These are phyloP conservation scores for Cercospora nicotianae DNA, from an alignment of 2,329 filamentous ascomycete species.

Conservation along the genomic window DNA sequence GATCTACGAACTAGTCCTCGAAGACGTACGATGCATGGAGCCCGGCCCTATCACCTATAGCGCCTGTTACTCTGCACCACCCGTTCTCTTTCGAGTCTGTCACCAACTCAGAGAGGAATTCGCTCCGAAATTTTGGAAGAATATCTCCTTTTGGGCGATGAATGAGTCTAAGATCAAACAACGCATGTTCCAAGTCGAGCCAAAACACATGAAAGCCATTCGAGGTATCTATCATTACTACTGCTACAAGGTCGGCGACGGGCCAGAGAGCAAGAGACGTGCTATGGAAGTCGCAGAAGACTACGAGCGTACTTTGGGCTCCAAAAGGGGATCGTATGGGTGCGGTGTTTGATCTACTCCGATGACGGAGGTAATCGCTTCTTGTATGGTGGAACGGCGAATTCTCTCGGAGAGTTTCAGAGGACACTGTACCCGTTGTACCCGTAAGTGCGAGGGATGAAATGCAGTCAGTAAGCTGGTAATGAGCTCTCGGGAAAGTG, in stretches of 20 bases:
- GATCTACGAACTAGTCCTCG: not conserved
- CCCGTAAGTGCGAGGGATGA: not conserved
- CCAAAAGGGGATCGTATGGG: not conserved
- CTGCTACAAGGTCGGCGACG: too few species aligned
- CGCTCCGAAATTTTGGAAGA: not conserved
- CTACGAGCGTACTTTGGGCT: not conserved
- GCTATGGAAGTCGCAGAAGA: not conserved
- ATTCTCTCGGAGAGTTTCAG: not conserved
- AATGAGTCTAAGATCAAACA: not conserved
- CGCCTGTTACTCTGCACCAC: not conserved
- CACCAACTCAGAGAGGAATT: not conserved
- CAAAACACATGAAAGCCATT: not conserved
- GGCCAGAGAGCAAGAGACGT: not conserved
- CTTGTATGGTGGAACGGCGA: not conserved
- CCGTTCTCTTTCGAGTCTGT: not conserved
- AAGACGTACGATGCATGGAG: not conserved
- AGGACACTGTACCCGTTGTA: not conserved
- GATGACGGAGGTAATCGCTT: not conserved
- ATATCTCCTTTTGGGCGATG: not conserved
- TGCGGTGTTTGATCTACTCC: not conserved
- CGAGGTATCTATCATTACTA: not conserved
- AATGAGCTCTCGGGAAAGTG: too few species aligned
- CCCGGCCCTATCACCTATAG: too few species aligned
- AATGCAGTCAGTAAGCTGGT: too few species aligned
- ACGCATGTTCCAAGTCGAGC: not conserved